Evolutionary conservation across 495 filamentous ascomycete species (phyloP).

Genomic region (Acidomyces sp.): DNA sequence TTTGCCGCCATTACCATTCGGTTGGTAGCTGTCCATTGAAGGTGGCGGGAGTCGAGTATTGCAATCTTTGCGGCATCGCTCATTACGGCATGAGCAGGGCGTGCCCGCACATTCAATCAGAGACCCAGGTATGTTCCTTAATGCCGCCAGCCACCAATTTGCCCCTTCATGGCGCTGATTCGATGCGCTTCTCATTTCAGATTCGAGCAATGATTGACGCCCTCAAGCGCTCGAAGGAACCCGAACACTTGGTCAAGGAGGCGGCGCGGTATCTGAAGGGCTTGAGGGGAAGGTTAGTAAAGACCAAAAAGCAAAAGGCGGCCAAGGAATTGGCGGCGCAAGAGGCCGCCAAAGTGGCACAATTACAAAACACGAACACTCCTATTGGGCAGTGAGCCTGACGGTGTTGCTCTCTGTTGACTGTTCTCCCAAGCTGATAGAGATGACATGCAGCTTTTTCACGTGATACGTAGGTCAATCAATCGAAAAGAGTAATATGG

Average conservation of each 20-base stretch:
- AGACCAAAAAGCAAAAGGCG: slow-evolving; percentile 30
- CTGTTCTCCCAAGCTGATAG: not conserved
- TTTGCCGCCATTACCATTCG: slow-evolving; percentile 41
- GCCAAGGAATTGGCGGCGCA: slow-evolving; percentile 16
- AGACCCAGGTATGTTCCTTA: slow-evolving; percentile 36
- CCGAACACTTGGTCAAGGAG: slow-evolving; percentile 34
- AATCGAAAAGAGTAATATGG: too few relatives aligned
- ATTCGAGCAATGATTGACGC: slow-evolving; percentile 47
- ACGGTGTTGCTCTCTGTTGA: too few relatives aligned
- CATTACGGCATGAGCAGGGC: slow-evolving; percentile 43
- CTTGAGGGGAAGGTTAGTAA: slow-evolving; percentile 39
- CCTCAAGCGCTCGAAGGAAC: slow-evolving; percentile 44
- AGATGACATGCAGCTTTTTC: too few relatives aligned
- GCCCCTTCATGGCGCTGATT: not conserved
- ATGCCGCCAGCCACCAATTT: not conserved
- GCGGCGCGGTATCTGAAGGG: slow-evolving; percentile 46
- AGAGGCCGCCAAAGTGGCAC: slow-evolving; percentile 8
- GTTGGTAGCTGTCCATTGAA: slow-evolving; percentile 49
- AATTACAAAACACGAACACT: slow-evolving; percentile 1
- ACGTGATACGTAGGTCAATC: too few relatives aligned
- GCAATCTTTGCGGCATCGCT: slow-evolving; percentile 53
- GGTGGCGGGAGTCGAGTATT: slow-evolving; percentile 46
- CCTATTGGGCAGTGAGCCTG: slow-evolving; percentile 5
- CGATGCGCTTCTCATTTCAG: not conserved
- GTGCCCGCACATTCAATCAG: slow-evolving; percentile 49